phyloP scores from a whole-genome alignment of 2,329 filamentous ascomycete species.

The Hymenoscyphus salicellus region DNA sequence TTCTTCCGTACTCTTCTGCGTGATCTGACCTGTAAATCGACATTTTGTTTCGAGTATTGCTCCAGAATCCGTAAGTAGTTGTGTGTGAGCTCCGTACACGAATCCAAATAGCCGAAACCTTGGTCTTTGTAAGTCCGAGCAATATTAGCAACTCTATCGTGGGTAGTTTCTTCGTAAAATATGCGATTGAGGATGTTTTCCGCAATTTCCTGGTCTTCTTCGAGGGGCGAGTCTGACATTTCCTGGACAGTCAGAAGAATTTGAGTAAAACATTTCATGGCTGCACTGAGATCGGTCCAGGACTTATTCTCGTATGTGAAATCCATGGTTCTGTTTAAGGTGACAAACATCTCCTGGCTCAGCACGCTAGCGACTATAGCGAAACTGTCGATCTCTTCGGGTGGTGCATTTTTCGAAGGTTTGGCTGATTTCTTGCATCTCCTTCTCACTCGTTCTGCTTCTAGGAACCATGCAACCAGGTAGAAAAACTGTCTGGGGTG shows the following conservation, averaged over 20 bases:
- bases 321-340: conserved; percentile 79
- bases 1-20: conserved; percentile 70
- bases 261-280: conserved; percentile 93
- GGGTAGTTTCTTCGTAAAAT: conserved; percentile 96
- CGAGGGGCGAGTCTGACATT: conserved; percentile 78
- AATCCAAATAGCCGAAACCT: conserved; percentile 88
- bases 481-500: conserved; percentile 90
- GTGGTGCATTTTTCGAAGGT: conserved; percentile 43
- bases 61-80: conserved; percentile 91
- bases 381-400: conserved; percentile 69
- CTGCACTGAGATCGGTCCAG: conserved; percentile 81
- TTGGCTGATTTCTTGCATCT: conserved; percentile 55
- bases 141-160: conserved; percentile 80
- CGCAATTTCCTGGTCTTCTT: conserved; percentile 96
- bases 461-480: conserved; percentile 85
- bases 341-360: conserved; percentile 92
- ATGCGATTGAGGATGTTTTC: conserved; percentile 95
- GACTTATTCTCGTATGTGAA: conserved; percentile 75
- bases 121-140: conserved; percentile 88
- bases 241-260: conserved; percentile 89
- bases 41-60: conserved; percentile 89
- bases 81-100: conserved; percentile 84
- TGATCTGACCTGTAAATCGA: conserved; percentile 88
- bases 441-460: conserved; percentile 75
- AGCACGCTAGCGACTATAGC: conserved; percentile 84